These are phyloP conservation scores for Murraya koenigii DNA, from an alignment of 345 rosid genomes.

Conservation along the genomic window DNA sequence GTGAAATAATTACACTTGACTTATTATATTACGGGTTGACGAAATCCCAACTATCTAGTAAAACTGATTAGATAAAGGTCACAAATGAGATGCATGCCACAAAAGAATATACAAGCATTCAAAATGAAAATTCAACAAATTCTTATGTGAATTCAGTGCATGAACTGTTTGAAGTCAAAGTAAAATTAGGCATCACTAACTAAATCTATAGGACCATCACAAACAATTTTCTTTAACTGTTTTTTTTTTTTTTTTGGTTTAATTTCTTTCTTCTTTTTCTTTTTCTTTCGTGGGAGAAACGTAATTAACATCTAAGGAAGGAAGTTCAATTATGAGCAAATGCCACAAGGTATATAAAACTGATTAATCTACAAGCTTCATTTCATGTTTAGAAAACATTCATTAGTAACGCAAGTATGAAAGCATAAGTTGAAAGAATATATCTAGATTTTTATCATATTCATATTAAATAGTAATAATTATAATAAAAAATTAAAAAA, in stretches of 20 bases:
- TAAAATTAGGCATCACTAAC: not conserved
- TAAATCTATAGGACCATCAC: not conserved
- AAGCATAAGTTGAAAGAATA: too few species aligned
- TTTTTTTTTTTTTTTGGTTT: not conserved
- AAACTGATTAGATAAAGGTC: not conserved
- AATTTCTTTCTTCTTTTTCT: not conserved
- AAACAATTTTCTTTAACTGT: not conserved
- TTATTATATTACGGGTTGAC: too few species aligned
- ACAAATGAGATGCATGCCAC: not conserved
- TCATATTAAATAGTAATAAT: too few species aligned
- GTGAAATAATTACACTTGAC: too few species aligned
- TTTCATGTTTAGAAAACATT: too few species aligned
- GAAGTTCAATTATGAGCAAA: not conserved
- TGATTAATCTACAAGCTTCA: too few species aligned
- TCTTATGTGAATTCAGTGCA: not conserved
- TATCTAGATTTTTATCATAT: too few species aligned
- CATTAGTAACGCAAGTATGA: too few species aligned
- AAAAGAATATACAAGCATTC: constrained; percentile 1
- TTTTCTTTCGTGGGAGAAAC: not conserved
- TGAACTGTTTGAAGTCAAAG: not conserved
- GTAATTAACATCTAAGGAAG: not conserved
- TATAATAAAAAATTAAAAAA: too few species aligned
- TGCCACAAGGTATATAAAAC: too few species aligned
- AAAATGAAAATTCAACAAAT: not conserved
- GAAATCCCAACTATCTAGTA: too few species aligned